Conservation (phyloP, 768 basidiomycete genomes). For the Boletus rubroflammeus region DNA sequence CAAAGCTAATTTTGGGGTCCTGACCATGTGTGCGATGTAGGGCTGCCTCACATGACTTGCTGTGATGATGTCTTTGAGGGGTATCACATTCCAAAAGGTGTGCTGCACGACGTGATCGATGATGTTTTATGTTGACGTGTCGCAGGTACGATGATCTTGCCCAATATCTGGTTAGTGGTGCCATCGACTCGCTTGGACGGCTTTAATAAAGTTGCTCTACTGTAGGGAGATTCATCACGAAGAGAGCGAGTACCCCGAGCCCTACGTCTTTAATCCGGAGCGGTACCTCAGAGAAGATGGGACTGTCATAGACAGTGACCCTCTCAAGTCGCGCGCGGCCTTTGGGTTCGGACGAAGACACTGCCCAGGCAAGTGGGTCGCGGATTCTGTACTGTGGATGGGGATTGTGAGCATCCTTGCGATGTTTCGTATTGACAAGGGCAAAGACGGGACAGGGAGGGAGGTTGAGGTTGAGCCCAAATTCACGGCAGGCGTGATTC, state of each 20-base stretch:
- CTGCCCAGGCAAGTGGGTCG: slow-evolving; percentile 31
- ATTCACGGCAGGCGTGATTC: slow-evolving; percentile 32
- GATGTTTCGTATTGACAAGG: slow-evolving; percentile 19
- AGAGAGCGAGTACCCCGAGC: slow-evolving; percentile 27
- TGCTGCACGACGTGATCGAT: neutral
- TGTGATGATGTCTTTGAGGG: slow-evolving; percentile 45
- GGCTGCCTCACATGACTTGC: slow-evolving; percentile 28
- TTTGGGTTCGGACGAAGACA: slow-evolving; percentile 33
- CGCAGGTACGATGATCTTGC: slow-evolving; percentile 25
- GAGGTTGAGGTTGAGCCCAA: slow-evolving; percentile 26
- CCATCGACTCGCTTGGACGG: neutral
- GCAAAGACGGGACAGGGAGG: slow-evolving; percentile 23
- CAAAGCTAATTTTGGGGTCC: neutral
- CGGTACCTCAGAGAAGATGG: slow-evolving; percentile 26
- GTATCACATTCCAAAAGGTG: slow-evolving; percentile 37
- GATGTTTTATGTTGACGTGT: slow-evolving; percentile 3
- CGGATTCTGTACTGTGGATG: slow-evolving; percentile 32
- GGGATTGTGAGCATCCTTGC: slow-evolving; percentile 29
- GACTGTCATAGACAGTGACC: slow-evolving; percentile 19
- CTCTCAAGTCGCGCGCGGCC: slow-evolving; percentile 25
- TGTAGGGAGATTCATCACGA: slow-evolving; percentile 31
- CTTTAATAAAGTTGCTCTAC: neutral
- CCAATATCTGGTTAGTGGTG: slow-evolving; percentile 28
- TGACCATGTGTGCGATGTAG: slow-evolving; percentile 13
- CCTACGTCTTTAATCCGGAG: slow-evolving; percentile 26